A percentile compares a stretch with the other conserved stretches of the same genome.
These are phyloP conservation scores for Schizosaccharomyces lindneri DNA, from an alignment of 805 yeast genomes.

Conservation along the genomic window DNA sequence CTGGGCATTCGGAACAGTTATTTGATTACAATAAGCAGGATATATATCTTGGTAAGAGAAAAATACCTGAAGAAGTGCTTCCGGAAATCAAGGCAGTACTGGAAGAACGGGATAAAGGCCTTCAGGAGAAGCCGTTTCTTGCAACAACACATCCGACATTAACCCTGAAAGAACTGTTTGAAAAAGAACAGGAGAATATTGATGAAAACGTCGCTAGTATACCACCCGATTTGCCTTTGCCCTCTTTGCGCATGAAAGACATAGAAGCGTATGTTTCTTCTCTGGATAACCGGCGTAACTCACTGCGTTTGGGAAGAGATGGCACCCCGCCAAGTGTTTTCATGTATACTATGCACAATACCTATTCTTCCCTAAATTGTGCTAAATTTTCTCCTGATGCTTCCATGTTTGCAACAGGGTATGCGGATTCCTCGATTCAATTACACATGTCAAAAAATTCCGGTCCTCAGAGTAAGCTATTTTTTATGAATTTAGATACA, in stretches of 20 bases:
- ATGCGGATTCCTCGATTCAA: slow-evolving; percentile 72
- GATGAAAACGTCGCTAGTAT: slow-evolving; percentile 31
- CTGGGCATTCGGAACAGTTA: slow-evolving; percentile 18
- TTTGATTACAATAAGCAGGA: slow-evolving; percentile 44
- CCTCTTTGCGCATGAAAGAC: slow-evolving; percentile 60
- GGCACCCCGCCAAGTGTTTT: slow-evolving; percentile 82
- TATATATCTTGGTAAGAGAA: slow-evolving; percentile 60
- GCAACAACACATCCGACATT: background rate
- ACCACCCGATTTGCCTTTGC: slow-evolving; percentile 62
- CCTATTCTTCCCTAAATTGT: slow-evolving; percentile 69
- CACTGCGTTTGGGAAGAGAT: slow-evolving; percentile 46
- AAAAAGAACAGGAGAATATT: slow-evolving; percentile 13
- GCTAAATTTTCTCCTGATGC: slow-evolving; percentile 72
- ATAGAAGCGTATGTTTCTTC: slow-evolving; percentile 51
- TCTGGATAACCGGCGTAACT: slow-evolving; percentile 60
- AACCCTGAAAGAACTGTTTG: background rate
- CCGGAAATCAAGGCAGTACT: slow-evolving; percentile 12
- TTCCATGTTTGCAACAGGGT: slow-evolving; percentile 75
- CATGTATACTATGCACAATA: slow-evolving; percentile 93
- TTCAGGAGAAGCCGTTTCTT: slow-evolving; percentile 31
- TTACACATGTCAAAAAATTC: slow-evolving; percentile 60
- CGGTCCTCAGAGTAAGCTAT: background rate
- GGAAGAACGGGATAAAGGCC: slow-evolving; percentile 34
- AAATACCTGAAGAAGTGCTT: slow-evolving; percentile 65
- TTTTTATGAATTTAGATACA: too few species aligned